phyloP scores from a whole-genome alignment of 768 basidiomycete species.

The Phylloporus scabripes region DNA sequence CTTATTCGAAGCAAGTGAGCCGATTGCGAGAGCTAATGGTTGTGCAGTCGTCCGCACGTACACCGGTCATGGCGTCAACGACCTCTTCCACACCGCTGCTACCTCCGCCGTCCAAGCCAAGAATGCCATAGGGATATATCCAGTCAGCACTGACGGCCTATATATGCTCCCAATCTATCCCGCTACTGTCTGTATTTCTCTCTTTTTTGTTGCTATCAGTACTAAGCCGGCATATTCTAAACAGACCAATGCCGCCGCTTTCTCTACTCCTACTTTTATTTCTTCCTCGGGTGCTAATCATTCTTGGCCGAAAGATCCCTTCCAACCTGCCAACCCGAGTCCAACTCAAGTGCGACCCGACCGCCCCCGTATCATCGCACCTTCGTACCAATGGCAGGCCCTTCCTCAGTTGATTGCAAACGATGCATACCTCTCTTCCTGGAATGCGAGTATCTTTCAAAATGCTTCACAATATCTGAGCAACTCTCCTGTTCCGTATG shows the following conservation, averaged over 20 bases:
- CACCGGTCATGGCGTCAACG: slow-evolving; percentile 86
- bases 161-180: slow-evolving; percentile 85
- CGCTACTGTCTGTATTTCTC: slow-evolving; percentile 61
- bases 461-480: slow-evolving; percentile 77
- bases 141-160: slow-evolving; percentile 72
- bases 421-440: slow-evolving; percentile 80
- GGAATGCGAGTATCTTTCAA: slow-evolving; percentile 87
- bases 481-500: slow-evolving; percentile 62
- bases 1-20: slow-evolving; percentile 55
- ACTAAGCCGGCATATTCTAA: neutral
- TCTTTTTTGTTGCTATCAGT: neutral
- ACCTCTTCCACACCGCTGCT: slow-evolving; percentile 68
- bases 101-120: slow-evolving; percentile 57
- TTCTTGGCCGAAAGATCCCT: slow-evolving; percentile 80
- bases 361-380: slow-evolving; percentile 89
- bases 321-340: slow-evolving; percentile 56
- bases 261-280: slow-evolving; percentile 66
- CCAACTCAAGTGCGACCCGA: slow-evolving; percentile 62
- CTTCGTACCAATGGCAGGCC: slow-evolving; percentile 84
- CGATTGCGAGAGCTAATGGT: slow-evolving; percentile 72
- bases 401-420: slow-evolving; percentile 69
- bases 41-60: slow-evolving; percentile 92
- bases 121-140: slow-evolving; percentile 57
- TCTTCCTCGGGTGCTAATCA: slow-evolving; percentile 44
- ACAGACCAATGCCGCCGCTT: slow-evolving; percentile 73